Percentiles rank a stretch among this genome's conserved stretches.
phyloP scores from a whole-genome alignment of 2,329 filamentous ascomycete genomes.

The Alternaria viburni region DNA sequence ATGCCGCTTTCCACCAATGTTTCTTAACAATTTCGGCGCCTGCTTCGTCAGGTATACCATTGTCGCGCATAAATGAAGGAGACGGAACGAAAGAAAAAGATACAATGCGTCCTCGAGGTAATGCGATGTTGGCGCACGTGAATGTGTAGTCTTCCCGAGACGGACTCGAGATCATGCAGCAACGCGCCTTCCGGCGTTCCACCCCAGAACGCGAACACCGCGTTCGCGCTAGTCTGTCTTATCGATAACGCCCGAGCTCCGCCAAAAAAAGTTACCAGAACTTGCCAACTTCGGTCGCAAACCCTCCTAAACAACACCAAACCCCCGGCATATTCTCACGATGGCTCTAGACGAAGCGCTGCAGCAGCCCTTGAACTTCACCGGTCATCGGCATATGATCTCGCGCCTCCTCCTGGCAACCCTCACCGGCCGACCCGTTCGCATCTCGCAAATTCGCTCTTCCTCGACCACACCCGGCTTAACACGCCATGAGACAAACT shows the following conservation, averaged over 20 bases:
- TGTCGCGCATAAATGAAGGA: background rate
- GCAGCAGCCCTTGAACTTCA: slow-evolving; percentile 71
- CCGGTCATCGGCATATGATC: slow-evolving; percentile 80
- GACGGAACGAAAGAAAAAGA: background rate
- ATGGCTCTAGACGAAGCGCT: slow-evolving; percentile 46
- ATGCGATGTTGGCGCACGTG: background rate
- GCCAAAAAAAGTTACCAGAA: slow-evolving; percentile 29
- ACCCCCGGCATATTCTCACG: slow-evolving; percentile 5
- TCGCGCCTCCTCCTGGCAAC: slow-evolving; percentile 89
- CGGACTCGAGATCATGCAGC: background rate
- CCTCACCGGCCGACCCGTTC: slow-evolving; percentile 84
- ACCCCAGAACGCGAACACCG: slow-evolving; percentile 5
- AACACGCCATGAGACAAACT: slow-evolving; percentile 90
- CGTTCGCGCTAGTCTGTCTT: slow-evolving; percentile 15
- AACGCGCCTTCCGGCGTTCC: slow-evolving; percentile 1
- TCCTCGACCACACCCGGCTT: slow-evolving; percentile 88
- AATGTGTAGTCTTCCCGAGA: background rate
- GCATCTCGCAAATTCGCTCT: slow-evolving; percentile 92
- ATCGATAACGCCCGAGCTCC: slow-evolving; percentile 15
- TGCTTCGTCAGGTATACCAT: slow-evolving; percentile 21
- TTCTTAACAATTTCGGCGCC: slow-evolving; percentile 32
- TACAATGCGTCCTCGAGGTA: background rate
- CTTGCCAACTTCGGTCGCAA: background rate
- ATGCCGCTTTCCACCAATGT: slow-evolving; percentile 43
- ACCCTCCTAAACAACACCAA: background rate